A percentile compares a stretch with the other conserved stretches of the same genome.
Conservation (phyloP, 345 rosid genomes). For the Linum tenue region DNA sequence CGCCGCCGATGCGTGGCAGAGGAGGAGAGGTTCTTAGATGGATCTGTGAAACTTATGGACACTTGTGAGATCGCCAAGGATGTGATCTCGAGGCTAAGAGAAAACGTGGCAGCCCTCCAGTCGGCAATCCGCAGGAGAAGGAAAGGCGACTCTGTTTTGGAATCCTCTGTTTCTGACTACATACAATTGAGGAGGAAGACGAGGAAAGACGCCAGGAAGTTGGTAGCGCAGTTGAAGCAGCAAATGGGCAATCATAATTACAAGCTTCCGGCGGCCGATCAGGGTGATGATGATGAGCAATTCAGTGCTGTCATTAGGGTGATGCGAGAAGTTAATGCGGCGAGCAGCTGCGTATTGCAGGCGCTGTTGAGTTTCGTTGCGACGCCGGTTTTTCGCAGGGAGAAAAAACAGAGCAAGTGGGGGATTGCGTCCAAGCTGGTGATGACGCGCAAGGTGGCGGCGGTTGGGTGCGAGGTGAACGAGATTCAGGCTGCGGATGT, state of each 20-base stretch:
- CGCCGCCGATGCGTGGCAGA: constrained; percentile 22
- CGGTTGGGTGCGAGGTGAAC: constrained; percentile 33
- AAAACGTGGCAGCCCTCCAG: constrained; percentile 43
- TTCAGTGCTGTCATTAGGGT: constrained; percentile 31
- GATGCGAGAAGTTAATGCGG: constrained; percentile 31
- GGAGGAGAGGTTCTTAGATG: constrained; percentile 47
- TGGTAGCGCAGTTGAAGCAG: constrained; percentile 37
- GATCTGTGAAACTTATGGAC: constrained; percentile 49
- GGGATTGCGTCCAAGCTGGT: constrained; percentile 37
- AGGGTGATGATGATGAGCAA: constrained; percentile 27
- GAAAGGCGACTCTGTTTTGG: constrained; percentile 32
- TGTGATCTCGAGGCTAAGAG: constrained; percentile 36
- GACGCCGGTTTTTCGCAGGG: constrained; percentile 17
- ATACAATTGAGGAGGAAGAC: constrained; percentile 37
- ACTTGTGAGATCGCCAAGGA: constrained; percentile 50
- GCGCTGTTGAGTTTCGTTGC: constrained; percentile 38
- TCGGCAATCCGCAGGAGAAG: constrained; percentile 57
- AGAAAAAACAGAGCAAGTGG: constrained; percentile 38
- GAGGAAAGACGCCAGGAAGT: constrained; percentile 46
- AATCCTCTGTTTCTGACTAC: constrained; percentile 20
- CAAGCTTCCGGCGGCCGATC: constrained; percentile 9
- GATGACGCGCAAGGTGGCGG: constrained; percentile 23
- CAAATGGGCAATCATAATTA: constrained; percentile 26
- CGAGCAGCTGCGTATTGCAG: constrained; percentile 31
- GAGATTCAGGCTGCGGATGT: constrained; percentile 38